These are phyloP conservation scores for Trapa incisa DNA, from an alignment of 345 rosid species.

Conservation along the genomic window DNA sequence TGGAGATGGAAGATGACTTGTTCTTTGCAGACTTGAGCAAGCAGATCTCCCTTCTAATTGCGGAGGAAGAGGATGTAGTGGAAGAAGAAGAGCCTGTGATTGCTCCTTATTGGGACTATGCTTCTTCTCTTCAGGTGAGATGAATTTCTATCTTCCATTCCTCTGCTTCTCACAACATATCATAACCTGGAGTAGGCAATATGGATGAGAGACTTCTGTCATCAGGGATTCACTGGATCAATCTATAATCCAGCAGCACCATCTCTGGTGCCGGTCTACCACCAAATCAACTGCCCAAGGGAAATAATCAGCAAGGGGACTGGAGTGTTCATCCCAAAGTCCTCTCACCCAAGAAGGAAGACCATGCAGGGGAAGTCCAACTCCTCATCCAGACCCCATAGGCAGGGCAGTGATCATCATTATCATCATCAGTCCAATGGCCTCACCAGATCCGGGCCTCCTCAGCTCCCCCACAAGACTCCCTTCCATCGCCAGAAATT, in stretches of 20 bases:
- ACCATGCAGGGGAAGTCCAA: constrained; percentile 5
- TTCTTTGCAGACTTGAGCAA: constrained; percentile 84
- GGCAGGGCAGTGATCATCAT: not conserved
- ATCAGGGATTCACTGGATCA: constrained; percentile 7
- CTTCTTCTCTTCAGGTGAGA: constrained; percentile 57
- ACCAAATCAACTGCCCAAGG: constrained; percentile 11
- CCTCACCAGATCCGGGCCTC: not conserved
- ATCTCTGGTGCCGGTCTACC: constrained; percentile 28
- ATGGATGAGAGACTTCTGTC: not conserved
- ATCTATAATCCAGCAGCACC: constrained; percentile 12
- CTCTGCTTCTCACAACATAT: no score
- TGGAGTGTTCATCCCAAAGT: constrained; percentile 14
- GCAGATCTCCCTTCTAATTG: constrained; percentile 85
- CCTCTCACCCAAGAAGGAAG: constrained; percentile 7
- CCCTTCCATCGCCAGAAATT: not conserved
- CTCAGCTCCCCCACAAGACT: not conserved
- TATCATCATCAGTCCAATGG: not conserved
- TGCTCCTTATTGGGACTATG: constrained; percentile 22
- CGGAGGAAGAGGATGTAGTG: constrained; percentile 79
- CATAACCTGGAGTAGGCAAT: not conserved
- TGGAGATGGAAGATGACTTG: constrained; percentile 85
- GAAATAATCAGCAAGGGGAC: constrained; percentile 9
- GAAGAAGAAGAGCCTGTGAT: constrained; percentile 32
- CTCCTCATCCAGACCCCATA: not conserved
- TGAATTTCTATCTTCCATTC: no score